Base-by-base conservation (phyloP, 2,329 filamentous ascomycete species). In the Fusarium denticulatum region DNA sequence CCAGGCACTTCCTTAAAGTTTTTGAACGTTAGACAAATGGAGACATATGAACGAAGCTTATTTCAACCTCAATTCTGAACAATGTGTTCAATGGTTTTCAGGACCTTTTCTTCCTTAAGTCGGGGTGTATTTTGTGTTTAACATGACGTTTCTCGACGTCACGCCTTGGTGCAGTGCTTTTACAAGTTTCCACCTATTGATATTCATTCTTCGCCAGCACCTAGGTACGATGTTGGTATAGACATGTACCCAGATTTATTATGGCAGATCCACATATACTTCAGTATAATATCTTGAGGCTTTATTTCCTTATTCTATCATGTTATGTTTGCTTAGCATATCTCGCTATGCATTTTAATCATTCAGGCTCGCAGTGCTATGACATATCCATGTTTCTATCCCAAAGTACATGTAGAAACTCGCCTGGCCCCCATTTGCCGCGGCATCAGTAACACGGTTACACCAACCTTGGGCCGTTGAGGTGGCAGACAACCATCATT, bases 21-120 rank as follows among this genome's bases (percentile, higher is more conserved):
- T 39, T 72, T 60, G 32, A 63, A 61, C 30, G 50, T 69, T 56
- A 10, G 46, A 46, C 43, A 57, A 34, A 55, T 46, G 47, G 45
- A 55, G 37, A 28, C 37, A 39, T 22, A 40, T 26, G 14, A 34
- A n/a, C 26, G 24, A 67, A 61, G 67, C 63, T 68, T 71, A 64
- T 68, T 71, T 59, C 32, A 56, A 68, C 71, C 30, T 68, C 49
- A 39, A 52, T 22, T 52, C 45, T 20, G 24, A 37, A 32, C 20
- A 22, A 14, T 34, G 11, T 10, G 8, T 37, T 22, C 7, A 13
- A 26, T 18, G 9, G 8, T 13, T 11, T 42, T 16, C 22, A 37
- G 6, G 6, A 10, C 9, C 22, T 45, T 28, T n/a, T 6, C 7
- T 15, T 30, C 24, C n/a, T 12, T 12, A 20, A 18, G 2, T 7